Base-by-base conservation (phyloP, 2,329 filamentous ascomycete species). In the Fusarium chlamydosporum region DNA sequence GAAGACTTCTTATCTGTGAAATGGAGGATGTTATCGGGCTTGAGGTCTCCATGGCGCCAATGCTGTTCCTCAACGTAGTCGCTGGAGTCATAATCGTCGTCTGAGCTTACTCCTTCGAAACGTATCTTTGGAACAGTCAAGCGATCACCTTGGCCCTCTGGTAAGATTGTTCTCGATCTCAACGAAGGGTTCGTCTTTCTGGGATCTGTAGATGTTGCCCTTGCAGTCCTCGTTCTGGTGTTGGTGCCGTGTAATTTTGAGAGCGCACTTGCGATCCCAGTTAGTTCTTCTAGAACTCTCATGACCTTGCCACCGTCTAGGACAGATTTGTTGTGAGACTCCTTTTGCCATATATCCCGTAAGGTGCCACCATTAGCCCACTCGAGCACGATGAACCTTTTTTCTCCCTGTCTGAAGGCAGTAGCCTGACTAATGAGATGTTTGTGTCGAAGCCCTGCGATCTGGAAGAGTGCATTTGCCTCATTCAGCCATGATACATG, bases 1-100 rank as follows among this genome's bases (percentile, higher is more conserved):
- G 23, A 3, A 16, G 56, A 35, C 3, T 12, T 11, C 6, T 37
- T 7, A 7, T 52, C 41, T 3, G 10, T 46, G 10, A 70, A 70
- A 15, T 38, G 26, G 7, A 70, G 62, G 27, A 70, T 69, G 1
- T 67, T 70, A 0, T 69, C 65, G 0, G 67, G 67, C 26, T 69
- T 70, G 6, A 70, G 33, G 5, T 70, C 65, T 4, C 67, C 67
- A 9, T 70, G 67, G 4, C 65, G 63, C 48, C 65, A 69, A 11
- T 58, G 38, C 4, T 65, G 38, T 2, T 65, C 45, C 13, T 55
- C 60, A 0, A 5, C 12, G 13, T 35, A n/a, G 4, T 61, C 56
- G 10, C 33, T 45, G 8, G 50, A 57, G 33, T 62, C 34, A 16
- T 38, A 26, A 3, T 42, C 51, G 15, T 53, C 47, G 4, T 53